These are phyloP conservation scores for Zygoascus tannicola DNA, from an alignment of 805 yeast genomes.

Conservation along the genomic window DNA sequence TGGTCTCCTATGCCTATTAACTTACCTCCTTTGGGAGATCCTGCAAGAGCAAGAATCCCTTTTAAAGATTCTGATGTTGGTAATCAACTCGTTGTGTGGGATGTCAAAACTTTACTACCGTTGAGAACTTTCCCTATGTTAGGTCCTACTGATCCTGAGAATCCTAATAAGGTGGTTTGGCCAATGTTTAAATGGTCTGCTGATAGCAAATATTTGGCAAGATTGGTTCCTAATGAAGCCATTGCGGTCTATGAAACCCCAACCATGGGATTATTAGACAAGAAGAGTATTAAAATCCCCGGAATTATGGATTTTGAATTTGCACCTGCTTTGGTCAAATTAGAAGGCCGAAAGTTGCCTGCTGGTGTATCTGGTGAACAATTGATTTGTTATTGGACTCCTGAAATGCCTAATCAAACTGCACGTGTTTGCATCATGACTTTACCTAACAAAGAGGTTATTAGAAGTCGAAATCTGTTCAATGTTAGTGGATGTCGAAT, in stretches of 20 bases:
- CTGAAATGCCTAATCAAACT: constrained; percentile 84
- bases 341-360: constrained; percentile 40
- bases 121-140: constrained; percentile 78
- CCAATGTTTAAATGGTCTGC: constrained; percentile 94
- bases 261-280: constrained; percentile 72
- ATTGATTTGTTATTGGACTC: constrained; percentile 90
- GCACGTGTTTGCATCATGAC: constrained; percentile 90
- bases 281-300: constrained; percentile 72
- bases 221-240: constrained; percentile 82
- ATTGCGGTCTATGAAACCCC: constrained; percentile 81
- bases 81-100: constrained; percentile 91
- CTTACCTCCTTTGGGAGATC: constrained; percentile 55
- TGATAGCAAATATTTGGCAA: constrained; percentile 88
- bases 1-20: constrained; percentile 78
- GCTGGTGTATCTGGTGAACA: constrained; percentile 46
- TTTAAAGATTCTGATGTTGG: constrained; percentile 85
- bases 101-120: constrained; percentile 70
- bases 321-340: constrained; percentile 79
- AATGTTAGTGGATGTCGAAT: constrained; percentile 86
- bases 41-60: constrained; percentile 56
- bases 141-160: constrained; percentile 24
- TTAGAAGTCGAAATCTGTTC: constrained; percentile 88
- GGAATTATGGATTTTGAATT: constrained; percentile 88
- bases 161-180: constrained; percentile 67
- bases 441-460: constrained; percentile 68